Percentiles rank a stretch among this genome's conserved stretches.
Evolutionary conservation across 768 basidiomycete genomes (phyloP).

Genomic region (Mycena rosella): DNA sequence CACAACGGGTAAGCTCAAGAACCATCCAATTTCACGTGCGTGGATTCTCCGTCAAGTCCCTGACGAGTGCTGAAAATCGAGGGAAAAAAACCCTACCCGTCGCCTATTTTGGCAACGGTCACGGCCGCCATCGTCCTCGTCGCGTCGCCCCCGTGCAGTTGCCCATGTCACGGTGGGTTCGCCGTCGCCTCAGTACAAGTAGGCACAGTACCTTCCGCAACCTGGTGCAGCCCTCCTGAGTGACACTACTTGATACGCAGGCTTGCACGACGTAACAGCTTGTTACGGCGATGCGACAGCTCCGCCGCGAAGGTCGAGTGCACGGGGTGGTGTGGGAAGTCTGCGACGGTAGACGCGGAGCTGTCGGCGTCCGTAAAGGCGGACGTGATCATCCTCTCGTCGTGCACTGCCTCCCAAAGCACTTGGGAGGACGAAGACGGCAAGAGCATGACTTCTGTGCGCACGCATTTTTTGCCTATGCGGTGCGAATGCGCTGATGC

Average conservation of each 20-base stretch:
- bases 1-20: no score
- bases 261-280: background rate
- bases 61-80: no score
- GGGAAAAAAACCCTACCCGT: no score
- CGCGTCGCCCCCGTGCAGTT: no score
- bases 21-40: no score
- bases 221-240: no score
- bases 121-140: no score
- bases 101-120: no score
- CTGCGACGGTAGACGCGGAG: background rate
- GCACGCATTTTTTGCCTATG: background rate
- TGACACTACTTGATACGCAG: background rate
- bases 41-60: no score
- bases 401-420: slow-evolving; percentile 36
- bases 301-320: slow-evolving; percentile 21
- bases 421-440: slow-evolving; percentile 33
- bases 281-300: background rate
- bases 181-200: no score
- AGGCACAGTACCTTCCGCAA: no score
- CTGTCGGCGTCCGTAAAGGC: slow-evolving; percentile 10
- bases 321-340: slow-evolving; percentile 23
- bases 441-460: slow-evolving; percentile 36
- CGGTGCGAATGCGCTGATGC: background rate
- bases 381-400: slow-evolving; percentile 36
- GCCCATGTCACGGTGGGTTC: no score